phyloP scores from a whole-genome alignment of 345 rosid species.

The Conringia planisiliqua region DNA sequence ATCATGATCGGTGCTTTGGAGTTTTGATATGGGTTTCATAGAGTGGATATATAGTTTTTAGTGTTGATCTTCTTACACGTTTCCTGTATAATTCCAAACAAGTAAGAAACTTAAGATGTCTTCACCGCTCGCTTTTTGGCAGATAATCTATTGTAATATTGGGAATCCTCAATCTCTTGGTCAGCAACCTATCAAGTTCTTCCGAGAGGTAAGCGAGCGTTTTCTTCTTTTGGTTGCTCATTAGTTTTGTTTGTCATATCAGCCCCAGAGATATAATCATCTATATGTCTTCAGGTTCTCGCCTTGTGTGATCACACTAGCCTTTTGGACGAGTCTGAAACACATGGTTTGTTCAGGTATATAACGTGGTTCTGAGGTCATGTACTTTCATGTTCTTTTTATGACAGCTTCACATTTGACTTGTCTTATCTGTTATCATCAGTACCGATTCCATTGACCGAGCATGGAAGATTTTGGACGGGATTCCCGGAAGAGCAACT shows the following conservation, averaged over 20 bases:
- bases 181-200: slow-evolving; percentile 78
- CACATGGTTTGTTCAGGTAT: slow-evolving; percentile 90
- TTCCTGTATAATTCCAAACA: neutral
- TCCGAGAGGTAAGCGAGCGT: slow-evolving; percentile 61
- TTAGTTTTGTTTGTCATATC: neutral
- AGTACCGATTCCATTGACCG: slow-evolving; percentile 84
- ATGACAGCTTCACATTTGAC: slow-evolving; percentile 3
- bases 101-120: neutral
- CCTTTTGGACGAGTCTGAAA: slow-evolving; percentile 76
- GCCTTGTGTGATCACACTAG: slow-evolving; percentile 77
- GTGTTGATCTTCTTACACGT: neutral
- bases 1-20: too few relatives aligned
- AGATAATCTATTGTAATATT: slow-evolving; percentile 89
- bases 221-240: neutral
- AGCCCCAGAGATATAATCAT: neutral
- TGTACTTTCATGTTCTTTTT: neutral
- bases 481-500: slow-evolving; percentile 90
- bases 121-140: neutral
- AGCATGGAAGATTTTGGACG: slow-evolving; percentile 82
- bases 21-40: neutral
- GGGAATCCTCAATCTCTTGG: slow-evolving; percentile 97
- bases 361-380: neutral
- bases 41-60: neutral
- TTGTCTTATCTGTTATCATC: slow-evolving; percentile 13
- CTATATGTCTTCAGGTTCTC: slow-evolving; percentile 54